Base-by-base conservation (phyloP, 2,329 filamentous ascomycete species). In the Gaeumannomyces tritici region DNA sequence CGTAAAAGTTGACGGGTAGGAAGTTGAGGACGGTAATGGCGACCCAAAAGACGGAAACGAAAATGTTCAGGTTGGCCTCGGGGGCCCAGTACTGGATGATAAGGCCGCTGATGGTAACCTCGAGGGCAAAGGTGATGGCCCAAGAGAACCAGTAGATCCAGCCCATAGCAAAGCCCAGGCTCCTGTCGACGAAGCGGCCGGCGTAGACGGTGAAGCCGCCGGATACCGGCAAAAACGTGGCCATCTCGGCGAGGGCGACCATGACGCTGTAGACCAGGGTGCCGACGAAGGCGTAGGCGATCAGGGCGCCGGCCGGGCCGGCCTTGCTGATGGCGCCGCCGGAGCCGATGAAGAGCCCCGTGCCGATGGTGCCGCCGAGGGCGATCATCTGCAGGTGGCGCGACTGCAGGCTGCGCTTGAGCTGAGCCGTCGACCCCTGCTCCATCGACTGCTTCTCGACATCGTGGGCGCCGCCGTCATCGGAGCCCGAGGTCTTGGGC, bases 101-200 rank as follows among this genome's bases (percentile, higher is more conserved):
- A 59, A 91, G 76, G 6, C 88, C 89, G 1, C 88, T 85, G 0
- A 88, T 87, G 0, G 85, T 89, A 54, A 92, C 78, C 70, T 93
- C 89, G 11, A 91, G 81, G 0, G 88, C 88, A 67, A 84, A 89
- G 0, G 89, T 66, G 61, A 65, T 60, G 4, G 64, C 64, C 65
- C 65, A 93, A 51, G 83, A 87, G 70, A 91, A 91, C 87, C 88
- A 93, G 74, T 93, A 93, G 64, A 90, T 86, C 89, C 89, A 93
- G 26, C 90, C 89, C 81, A 92, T 89, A 26, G 89, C 82, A 69
- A 92, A 92, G 9, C 88, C 89, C 59, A 91, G 77, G 62, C 86
- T 86, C 13, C 84, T 86, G 69, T 90, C 86, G 66, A 91, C 81
- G 68, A 93, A 91, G 24, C 90, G 87, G 54, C 85, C 82, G 27